These are phyloP conservation scores for Pontederia paniculata DNA, from an alignment of 176 grass and related monocot genomes.

Conservation along the genomic window DNA sequence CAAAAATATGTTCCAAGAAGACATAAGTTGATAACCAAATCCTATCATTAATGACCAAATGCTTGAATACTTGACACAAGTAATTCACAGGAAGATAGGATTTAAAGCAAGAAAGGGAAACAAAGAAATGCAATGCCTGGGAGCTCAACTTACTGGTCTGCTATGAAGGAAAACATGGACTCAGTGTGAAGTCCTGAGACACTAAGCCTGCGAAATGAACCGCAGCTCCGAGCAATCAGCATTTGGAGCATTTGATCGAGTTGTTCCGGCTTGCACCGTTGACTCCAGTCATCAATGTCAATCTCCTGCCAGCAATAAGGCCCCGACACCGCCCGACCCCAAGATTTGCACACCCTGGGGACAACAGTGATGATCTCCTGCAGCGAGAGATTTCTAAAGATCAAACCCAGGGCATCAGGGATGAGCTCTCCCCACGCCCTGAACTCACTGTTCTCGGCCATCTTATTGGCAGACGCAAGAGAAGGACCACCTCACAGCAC, in stretches of 20 bases:
- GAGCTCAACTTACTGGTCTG: constrained; percentile 61
- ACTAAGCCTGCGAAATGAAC: constrained; percentile 64
- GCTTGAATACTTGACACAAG: too few relatives aligned
- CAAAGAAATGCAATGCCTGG: background rate
- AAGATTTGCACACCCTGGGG: constrained; percentile 74
- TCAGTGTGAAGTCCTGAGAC: constrained; percentile 62
- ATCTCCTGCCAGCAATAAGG: constrained; percentile 96
- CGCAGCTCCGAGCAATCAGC: constrained; percentile 54
- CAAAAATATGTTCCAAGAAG: too few relatives aligned
- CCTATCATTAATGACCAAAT: too few relatives aligned
- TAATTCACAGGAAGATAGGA: too few relatives aligned
- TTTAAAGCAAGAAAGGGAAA: background rate
- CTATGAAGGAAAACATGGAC: constrained; percentile 63
- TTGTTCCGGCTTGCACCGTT: constrained; percentile 66
- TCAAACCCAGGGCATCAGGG: constrained; percentile 77
- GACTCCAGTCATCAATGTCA: constrained; percentile 95
- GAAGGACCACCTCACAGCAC: background rate
- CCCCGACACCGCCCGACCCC: constrained; percentile 51
- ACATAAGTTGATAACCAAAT: too few relatives aligned
- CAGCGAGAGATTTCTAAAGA: constrained; percentile 72
- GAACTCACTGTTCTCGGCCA: constrained; percentile 57
- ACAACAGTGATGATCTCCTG: constrained; percentile 71
- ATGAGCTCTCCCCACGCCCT: constrained; percentile 75
- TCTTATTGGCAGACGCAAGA: constrained; percentile 4
- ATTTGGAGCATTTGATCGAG: constrained; percentile 80